Percentiles rank a stretch among this genome's conserved stretches.
Evolutionary conservation across 2,329 filamentous ascomycete genomes (phyloP).

Genomic region (Didymella sp.): DNA sequence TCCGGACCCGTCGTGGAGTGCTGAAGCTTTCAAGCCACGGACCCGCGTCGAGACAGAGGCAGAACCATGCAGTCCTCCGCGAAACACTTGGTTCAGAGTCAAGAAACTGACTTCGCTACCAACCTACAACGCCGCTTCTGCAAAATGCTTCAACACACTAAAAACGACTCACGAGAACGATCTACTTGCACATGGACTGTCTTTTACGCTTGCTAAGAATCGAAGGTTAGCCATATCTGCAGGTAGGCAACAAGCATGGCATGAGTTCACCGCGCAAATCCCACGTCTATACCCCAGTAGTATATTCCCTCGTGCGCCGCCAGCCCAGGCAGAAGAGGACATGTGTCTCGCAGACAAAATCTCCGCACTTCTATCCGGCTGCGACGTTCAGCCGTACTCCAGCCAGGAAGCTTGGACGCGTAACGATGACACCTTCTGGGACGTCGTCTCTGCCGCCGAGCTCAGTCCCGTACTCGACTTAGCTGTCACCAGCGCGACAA

Average conservation of each 20-base stretch:
- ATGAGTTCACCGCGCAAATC: slow-evolving; percentile 18
- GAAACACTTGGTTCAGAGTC: slow-evolving; percentile 1
- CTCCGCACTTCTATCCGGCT: slow-evolving; percentile 4
- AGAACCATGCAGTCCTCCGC: not conserved
- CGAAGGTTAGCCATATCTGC: slow-evolving; percentile 16
- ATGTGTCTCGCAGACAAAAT: slow-evolving; percentile 36
- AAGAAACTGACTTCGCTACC: slow-evolving; percentile 11
- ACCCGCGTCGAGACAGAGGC: not conserved
- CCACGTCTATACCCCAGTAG: slow-evolving; percentile 29
- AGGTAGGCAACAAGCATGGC: slow-evolving; percentile 29
- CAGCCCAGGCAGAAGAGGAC: slow-evolving; percentile 12
- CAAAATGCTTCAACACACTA: slow-evolving; percentile 3
- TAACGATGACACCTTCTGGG: slow-evolving; percentile 34
- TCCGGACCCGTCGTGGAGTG: slow-evolving; percentile 27
- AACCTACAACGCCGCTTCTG: not conserved
- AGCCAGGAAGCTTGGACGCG: slow-evolving; percentile 40
- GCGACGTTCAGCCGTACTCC: slow-evolving; percentile 14
- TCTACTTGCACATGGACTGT: slow-evolving; percentile 24
- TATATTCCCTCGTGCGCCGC: slow-evolving; percentile 30
- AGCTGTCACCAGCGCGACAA: not conserved
- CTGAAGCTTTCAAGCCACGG: not conserved
- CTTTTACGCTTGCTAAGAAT: slow-evolving; percentile 15
- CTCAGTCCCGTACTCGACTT: not conserved
- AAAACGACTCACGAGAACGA: slow-evolving; percentile 27
- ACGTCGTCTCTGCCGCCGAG: slow-evolving; percentile 11